Percentiles rank a stretch among this genome's conserved stretches.
These are phyloP conservation scores for Neocallimastix lanati DNA, from an alignment of 192 early-diverging fungal species.

Conservation along the genomic window DNA sequence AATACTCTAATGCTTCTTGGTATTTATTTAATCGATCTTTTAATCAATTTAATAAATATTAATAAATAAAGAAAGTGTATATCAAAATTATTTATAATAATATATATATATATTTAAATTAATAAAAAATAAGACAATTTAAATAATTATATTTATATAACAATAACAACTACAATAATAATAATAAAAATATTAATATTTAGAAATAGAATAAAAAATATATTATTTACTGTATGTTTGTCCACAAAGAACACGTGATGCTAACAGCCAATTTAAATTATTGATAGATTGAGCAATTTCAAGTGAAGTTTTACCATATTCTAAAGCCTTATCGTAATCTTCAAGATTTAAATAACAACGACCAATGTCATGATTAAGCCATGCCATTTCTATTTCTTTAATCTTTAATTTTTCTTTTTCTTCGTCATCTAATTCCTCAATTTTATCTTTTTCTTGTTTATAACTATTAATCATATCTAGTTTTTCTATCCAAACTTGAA, in stretches of 20 bases:
- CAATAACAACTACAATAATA: background rate
- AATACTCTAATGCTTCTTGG: background rate
- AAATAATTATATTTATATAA: background rate
- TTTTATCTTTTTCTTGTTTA: background rate
- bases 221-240: background rate
- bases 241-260: background rate
- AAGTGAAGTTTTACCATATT: background rate
- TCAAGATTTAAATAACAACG: background rate
- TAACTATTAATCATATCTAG: background rate
- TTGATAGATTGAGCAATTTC: background rate
- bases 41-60: too few species aligned
- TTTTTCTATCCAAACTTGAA: background rate
- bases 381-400: background rate
- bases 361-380: background rate
- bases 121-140: background rate
- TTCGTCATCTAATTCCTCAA: background rate
- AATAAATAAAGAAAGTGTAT: too few species aligned
- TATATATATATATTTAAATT: too few species aligned
- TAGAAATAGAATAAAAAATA: background rate
- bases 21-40: background rate
- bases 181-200: too few species aligned
- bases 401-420: background rate
- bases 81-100: too few species aligned
- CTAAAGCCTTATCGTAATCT: background rate
- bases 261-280: background rate